A percentile compares a stretch with the other conserved stretches of the same genome.
Conservation (phyloP, 345 rosid species). For the Linum lewisii region DNA sequence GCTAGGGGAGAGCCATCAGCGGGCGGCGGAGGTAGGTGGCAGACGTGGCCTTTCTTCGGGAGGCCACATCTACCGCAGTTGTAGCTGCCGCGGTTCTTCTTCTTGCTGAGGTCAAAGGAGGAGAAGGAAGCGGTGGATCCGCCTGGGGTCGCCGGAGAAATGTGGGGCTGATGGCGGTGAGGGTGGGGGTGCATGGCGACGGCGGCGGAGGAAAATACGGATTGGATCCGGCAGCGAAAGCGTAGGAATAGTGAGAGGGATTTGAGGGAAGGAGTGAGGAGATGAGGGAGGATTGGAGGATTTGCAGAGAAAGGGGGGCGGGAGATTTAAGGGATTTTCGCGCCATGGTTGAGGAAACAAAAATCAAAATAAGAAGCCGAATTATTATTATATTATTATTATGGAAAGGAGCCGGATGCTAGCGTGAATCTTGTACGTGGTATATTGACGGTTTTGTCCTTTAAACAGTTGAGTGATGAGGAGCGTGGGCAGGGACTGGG, state of each 20-base stretch:
- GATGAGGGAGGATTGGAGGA: conserved; percentile 4
- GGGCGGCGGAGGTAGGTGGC: conserved; percentile 22
- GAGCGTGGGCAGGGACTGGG: background rate
- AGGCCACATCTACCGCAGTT: conserved; percentile 96
- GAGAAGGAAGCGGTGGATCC: conserved; percentile 30
- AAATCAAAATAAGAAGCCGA: background rate
- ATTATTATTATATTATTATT: background rate
- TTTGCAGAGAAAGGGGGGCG: conserved; percentile 33
- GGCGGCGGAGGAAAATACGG: conserved; percentile 1
- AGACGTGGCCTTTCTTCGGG: conserved; percentile 87
- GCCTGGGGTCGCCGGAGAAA: conserved; percentile 40
- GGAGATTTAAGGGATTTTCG: conserved; percentile 53
- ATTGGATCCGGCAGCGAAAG: conserved; percentile 3
- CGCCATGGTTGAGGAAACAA: conserved; percentile 40
- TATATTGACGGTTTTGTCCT: conserved; percentile 24
- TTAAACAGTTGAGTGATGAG: background rate
- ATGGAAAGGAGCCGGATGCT: conserved; percentile 19
- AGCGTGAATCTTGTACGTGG: background rate
- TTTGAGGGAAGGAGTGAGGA: conserved; percentile 6
- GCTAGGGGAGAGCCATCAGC: conserved; percentile 18
- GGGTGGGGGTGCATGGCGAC: conserved; percentile 32
- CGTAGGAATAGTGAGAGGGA: background rate
- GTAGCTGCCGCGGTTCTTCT: conserved; percentile 70
- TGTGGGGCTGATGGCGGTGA: conserved; percentile 30
- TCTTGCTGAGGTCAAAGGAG: conserved; percentile 26